Base-by-base conservation (phyloP, 1,284 basidiomycete species). In the Bondarzewia mesenterica region DNA sequence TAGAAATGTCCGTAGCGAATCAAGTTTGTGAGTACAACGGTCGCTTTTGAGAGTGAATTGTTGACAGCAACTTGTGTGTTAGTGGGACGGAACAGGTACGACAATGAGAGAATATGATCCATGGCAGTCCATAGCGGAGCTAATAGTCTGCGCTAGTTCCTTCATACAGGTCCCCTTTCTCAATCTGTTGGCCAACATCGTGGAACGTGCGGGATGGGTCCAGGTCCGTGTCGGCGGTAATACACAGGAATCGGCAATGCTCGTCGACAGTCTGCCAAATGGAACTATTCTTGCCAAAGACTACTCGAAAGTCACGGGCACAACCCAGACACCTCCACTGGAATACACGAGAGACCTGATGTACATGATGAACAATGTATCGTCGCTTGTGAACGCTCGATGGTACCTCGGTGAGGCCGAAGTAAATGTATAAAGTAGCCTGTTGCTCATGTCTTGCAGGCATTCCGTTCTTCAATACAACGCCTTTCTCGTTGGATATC, bases 221-320 rank as follows among this genome's bases (percentile, higher is more conserved):
- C 62, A 68, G 10, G 64, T 89, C 15, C 81, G 86, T 38, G 73
- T 89, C 3, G 88, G 87, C 27, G 88, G 87, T 47, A 89, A 89
- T 63, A 82, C 83, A 2, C 85, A 89, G 58, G 84, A 88, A 51
- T 73, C 68, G 20, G 79, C 80, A 10, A 50, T 53, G 1, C 50
- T 65, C 44, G 58, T 63, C 15, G 42, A 38, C 15, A 57, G 50
- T 39, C 53, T 65, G 4, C 52, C 56, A 4, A 53, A 61, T 32
- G 54, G 53, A 18, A 38, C 47, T 2, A 52, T 49, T 36, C 35
- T 56, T 21, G 49, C 50, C 32, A 61, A 60, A 42, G 55, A 56
- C 42, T 44, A 44, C 12, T 40, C 35, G 10, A 49, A 48, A n/a
- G n/a, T 52, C 2, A 57, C 51, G n/a, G 57, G 57, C 45, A 53